These are phyloP conservation scores for Ophioceras dolichostomum DNA, from an alignment of 2,329 filamentous ascomycete species.

Conservation along the genomic window DNA sequence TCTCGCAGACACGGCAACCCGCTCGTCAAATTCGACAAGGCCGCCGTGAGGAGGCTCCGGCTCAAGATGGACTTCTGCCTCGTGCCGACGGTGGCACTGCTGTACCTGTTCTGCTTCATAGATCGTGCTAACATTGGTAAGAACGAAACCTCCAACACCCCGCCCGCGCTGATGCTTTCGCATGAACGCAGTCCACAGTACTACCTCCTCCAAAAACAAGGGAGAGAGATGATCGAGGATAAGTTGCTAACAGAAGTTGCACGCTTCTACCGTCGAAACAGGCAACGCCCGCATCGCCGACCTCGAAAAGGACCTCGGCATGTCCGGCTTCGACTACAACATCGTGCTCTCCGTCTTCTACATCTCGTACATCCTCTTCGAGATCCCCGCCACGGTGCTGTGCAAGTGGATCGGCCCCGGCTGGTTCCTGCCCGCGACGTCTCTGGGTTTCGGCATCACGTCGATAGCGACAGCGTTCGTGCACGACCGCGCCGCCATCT, in stretches of 20 bases:
- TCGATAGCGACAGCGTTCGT: constrained; percentile 58
- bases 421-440: constrained; percentile 54
- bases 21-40: constrained; percentile 40
- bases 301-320: constrained; percentile 45
- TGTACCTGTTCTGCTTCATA: constrained; percentile 65
- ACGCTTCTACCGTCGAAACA: constrained; percentile 18
- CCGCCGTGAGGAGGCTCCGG: constrained; percentile 43
- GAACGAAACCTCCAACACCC: constrained; percentile 7
- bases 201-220: background rate
- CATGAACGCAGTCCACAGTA: too few species aligned
- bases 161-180: background rate
- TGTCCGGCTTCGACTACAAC: constrained; percentile 58
- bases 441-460: constrained; percentile 49
- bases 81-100: constrained; percentile 50
- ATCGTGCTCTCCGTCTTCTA: constrained; percentile 56
- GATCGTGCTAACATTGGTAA: constrained; percentile 62
- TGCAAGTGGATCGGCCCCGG: constrained; percentile 63
- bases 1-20: constrained; percentile 31
- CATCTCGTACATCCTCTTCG: constrained; percentile 60
- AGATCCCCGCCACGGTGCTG: constrained; percentile 55
- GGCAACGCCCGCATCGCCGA: constrained; percentile 59
- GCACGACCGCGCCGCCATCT: constrained; percentile 28
- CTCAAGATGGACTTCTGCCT: constrained; percentile 54
- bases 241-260: background rate
- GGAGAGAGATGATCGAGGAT: background rate